Percentiles rank a stretch among this genome's conserved stretches.
Evolutionary conservation across 768 basidiomycete species (phyloP).

Genomic region (Brasilioporus rufonigricans): DNA sequence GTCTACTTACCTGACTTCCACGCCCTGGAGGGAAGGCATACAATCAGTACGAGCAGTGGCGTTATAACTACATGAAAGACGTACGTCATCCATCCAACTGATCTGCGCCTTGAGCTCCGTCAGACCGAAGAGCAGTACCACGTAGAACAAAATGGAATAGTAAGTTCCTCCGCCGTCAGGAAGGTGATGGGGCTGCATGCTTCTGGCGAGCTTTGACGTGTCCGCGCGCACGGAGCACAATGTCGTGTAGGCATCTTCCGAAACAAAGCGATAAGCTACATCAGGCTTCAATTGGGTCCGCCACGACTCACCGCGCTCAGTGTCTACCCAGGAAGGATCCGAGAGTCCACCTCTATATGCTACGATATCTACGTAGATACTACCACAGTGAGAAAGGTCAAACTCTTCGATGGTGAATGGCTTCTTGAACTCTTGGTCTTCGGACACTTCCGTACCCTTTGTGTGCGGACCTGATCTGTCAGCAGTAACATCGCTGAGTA

Average conservation of each 20-base stretch:
- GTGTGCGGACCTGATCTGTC: not conserved
- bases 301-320: conserved; percentile 6
- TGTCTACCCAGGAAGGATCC: conserved; percentile 8
- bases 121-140: conserved; percentile 50
- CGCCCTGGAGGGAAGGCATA: conserved; percentile 24
- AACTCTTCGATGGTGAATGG: conserved; percentile 13
- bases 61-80: conserved; percentile 12
- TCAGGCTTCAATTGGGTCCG: no score
- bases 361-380: conserved; percentile 14
- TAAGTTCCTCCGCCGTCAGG: conserved; percentile 10
- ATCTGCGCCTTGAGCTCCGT: conserved; percentile 54
- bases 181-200: conserved; percentile 11
- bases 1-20: conserved; percentile 33
- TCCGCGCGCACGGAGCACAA: conserved; percentile 11
- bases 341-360: conserved; percentile 9
- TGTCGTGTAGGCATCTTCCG: conserved; percentile 8
- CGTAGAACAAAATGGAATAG: conserved; percentile 17
- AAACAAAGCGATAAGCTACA: not conserved
- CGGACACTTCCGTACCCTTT: conserved; percentile 12
- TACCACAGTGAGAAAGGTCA: conserved; percentile 13
- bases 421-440: conserved; percentile 17
- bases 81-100: conserved; percentile 41
- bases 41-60: not conserved
- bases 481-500: not conserved
- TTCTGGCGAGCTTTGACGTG: conserved; percentile 8